Conservation (phyloP, 2,329 filamentous ascomycete species). For the Aureobasidium sp. region DNA sequence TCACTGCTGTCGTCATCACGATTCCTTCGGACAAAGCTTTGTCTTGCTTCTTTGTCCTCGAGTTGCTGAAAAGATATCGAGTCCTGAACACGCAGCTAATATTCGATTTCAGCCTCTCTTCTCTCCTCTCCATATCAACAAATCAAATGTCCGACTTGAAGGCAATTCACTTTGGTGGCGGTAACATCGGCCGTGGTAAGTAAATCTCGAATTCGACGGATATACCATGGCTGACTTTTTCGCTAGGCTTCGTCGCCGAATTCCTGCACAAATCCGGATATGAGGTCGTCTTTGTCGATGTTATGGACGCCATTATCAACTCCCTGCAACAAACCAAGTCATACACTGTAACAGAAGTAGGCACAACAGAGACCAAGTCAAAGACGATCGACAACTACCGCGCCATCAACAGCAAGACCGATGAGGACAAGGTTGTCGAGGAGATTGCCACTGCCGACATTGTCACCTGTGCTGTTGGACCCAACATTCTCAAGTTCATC, state of each 20-base stretch:
- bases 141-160: slow-evolving; percentile 32
- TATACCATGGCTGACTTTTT: neutral
- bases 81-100: neutral
- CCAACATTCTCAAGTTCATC: slow-evolving; percentile 93
- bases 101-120: neutral
- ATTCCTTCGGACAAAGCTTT: neutral
- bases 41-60: slow-evolving; percentile 8
- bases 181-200: slow-evolving; percentile 44
- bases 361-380: slow-evolving; percentile 68
- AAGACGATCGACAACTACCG: slow-evolving; percentile 91
- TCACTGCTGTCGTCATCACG: neutral
- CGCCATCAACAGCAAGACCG: slow-evolving; percentile 86
- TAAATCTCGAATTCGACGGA: neutral
- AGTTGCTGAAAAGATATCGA: neutral
- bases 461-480: slow-evolving; percentile 94
- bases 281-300: slow-evolving; percentile 93
- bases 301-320: slow-evolving; percentile 75
- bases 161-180: slow-evolving; percentile 46
- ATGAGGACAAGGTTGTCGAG: slow-evolving; percentile 71
- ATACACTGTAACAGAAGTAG: slow-evolving; percentile 91
- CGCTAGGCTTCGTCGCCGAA: slow-evolving; percentile 68
- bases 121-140: neutral
- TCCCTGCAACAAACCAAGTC: slow-evolving; percentile 64
- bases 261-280: slow-evolving; percentile 93
- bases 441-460: slow-evolving; percentile 83